Base-by-base conservation (phyloP, 139 green algal species). In the Picochlorum sp. region DNA sequence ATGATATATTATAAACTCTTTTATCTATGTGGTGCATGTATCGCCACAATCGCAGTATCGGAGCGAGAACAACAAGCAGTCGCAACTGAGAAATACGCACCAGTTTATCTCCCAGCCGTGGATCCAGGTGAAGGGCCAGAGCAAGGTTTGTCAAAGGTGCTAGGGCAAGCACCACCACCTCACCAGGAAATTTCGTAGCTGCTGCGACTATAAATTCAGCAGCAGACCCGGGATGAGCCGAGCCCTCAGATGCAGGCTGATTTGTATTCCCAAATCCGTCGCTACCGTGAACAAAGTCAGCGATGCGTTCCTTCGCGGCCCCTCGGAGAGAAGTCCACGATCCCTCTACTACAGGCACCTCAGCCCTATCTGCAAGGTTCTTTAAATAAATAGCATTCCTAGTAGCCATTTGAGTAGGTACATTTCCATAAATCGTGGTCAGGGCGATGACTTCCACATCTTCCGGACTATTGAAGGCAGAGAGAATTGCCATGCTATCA, bases 221-320 rank as follows among this genome's bases (percentile, higher is more conserved):
- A 20, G 87, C 87, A 13, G 55, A 61, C 30, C 58, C 65, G 9
- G 59, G 7, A 39, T 36, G 29, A 28, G 31, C 25, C 2, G 9
- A 26, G n/a, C 16, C 14, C n/a, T 64, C 33, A 12, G 44, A 22
- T 13, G 44, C 33, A 32, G 40, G 18, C 20, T 31, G 75, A 33
- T 66, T 40, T 6, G 77, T 84, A 69, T 94, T 88, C n/a, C 88
- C 88, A 50, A 96, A 81, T 20, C 88, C 88, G 54, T 96, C 88
- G 18, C 54, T 55, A 8, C 88, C 88, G 50, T 96, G 88, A 47
- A 96, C 86, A 74, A 94, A 95, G 65, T 90, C 81, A n/a, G 88
- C 85, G 7, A 91, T 77, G 16, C 76, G 61, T 22, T 73, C 56
- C 62, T 91, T 84, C 10, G 75, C 68, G 3, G 64, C 57, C 1